These are phyloP conservation scores for Cercospora brassicicola DNA, from an alignment of 2,329 filamentous ascomycete species.

Conservation along the genomic window DNA sequence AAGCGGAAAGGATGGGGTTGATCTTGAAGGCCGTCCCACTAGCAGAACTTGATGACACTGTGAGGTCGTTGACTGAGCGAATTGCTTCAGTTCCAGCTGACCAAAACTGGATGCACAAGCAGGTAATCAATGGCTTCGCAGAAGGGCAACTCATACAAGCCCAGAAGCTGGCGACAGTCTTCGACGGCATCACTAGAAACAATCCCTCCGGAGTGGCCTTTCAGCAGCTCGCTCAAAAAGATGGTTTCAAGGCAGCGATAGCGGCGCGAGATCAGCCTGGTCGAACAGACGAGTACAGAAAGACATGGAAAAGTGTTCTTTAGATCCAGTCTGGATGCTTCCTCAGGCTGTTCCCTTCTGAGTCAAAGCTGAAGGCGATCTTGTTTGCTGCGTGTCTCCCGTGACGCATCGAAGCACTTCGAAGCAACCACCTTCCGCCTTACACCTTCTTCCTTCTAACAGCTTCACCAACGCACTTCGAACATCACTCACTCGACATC, in stretches of 20 bases:
- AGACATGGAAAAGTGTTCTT: slow-evolving; percentile 19
- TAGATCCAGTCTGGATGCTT: background rate
- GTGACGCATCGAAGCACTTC: background rate
- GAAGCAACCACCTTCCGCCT: background rate
- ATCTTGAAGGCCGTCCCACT: background rate
- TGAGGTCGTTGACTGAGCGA: background rate
- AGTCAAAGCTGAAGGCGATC: background rate
- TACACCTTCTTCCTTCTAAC: background rate
- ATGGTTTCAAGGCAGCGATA: slow-evolving; percentile 19
- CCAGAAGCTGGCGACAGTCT: slow-evolving; percentile 22
- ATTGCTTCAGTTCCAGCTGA: background rate
- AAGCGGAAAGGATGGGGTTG: background rate
- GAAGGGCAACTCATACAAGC: slow-evolving; percentile 13
- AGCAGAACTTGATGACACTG: background rate
- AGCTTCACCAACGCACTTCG: background rate
- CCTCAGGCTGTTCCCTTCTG: background rate
- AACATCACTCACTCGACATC: background rate
- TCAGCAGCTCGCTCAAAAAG: slow-evolving; percentile 7
- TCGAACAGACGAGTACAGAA: slow-evolving; percentile 18
- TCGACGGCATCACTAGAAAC: slow-evolving; percentile 18
- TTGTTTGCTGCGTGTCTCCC: background rate
- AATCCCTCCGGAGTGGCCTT: slow-evolving; percentile 14
- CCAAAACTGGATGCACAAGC: slow-evolving; percentile 25
- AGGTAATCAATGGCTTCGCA: slow-evolving; percentile 20
- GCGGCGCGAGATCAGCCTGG: slow-evolving; percentile 15